Evolutionary conservation across 768 basidiomycete genomes (phyloP), one percentile per base, ranked within the genome.

Genomic region (Suillus alpinus): DNA sequence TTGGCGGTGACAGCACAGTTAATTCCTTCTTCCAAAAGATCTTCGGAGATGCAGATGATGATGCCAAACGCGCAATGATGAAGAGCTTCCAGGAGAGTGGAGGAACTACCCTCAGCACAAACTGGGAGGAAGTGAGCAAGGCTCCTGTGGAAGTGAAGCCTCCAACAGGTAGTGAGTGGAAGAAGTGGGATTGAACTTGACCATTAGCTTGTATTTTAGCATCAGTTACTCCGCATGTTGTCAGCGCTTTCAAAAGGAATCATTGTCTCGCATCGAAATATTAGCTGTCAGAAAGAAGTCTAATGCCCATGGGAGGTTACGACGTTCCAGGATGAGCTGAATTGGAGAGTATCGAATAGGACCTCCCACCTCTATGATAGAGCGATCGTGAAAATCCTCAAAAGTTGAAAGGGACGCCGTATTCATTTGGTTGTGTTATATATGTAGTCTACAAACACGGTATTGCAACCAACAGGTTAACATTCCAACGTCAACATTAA

Each of bases 41-140:
- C 63, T 99, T 90, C 68, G 81, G 83, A 6, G 92, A 91, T 71
- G 91, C 95, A 29, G 94, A 97, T 66, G 92, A 94, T 0, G 92
- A 99, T 67, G 93, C 95, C 14, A 86, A 81, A 68, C 84, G 88
- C 40, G 97, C 97, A 3, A 99, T 99, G 95, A 87, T 98, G 87
- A 99, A 99, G 83, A 95, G 93, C 70, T 98, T 92, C 73, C 81
- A 83, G 62, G 96, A 99, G 79, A 94, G 92, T 66, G 94, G 94
- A 7, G 97, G 97, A 8, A 99, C 97, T 9, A 89, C 94, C 0
- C 79, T 99, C 43, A 95, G 92, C 76, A 99, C 96, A 0, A 94
- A 97, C 73, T 99, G 96, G 96, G 86, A 85, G 5, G 92, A 94
- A 64, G 94, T 99, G 16, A 78, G 73, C 63, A 90, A 89, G 77